A percentile compares a stretch with the other conserved stretches of the same genome.
Evolutionary conservation across 441 rosid species (phyloP).

Genomic region (Gossypium trilobum): DNA sequence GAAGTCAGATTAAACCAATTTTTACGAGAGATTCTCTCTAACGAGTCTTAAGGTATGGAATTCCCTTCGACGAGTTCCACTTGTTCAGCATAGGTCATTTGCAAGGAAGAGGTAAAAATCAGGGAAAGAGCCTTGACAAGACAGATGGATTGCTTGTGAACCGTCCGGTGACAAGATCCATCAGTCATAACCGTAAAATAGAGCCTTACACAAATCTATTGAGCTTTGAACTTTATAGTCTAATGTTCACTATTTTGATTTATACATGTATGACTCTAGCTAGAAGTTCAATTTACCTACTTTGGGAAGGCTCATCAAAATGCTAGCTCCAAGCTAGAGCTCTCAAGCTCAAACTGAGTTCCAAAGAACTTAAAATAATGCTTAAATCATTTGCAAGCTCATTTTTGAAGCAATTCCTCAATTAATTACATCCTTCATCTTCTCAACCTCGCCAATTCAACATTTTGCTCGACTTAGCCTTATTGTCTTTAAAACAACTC

Average conservation of each 20-base stretch:
- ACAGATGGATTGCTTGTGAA: no score
- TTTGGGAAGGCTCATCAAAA: no score
- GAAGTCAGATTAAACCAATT: no score
- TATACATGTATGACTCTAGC: not conserved
- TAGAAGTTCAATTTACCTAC: no score
- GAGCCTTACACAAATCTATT: not conserved
- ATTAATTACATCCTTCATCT: not conserved
- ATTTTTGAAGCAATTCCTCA: not conserved
- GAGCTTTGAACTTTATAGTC: not conserved
- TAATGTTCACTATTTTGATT: not conserved
- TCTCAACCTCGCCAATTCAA: not conserved
- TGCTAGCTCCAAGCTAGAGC: not conserved
- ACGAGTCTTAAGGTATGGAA: no score
- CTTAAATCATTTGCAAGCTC: not conserved
- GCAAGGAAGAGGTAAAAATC: no score
- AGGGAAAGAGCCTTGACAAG: no score
- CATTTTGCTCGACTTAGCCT: not conserved
- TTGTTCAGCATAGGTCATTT: no score
- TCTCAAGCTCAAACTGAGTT: not conserved
- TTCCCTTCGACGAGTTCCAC: no score
- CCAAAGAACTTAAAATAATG: not conserved
- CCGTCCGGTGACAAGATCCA: no score
- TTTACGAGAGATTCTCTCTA: no score
- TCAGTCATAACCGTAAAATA: not conserved
- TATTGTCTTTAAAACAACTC: not conserved